A percentile compares a stretch with the other conserved stretches of the same genome.
phyloP scores from a whole-genome alignment of 805 yeast species.

The Cyberlindnera mrakii region DNA sequence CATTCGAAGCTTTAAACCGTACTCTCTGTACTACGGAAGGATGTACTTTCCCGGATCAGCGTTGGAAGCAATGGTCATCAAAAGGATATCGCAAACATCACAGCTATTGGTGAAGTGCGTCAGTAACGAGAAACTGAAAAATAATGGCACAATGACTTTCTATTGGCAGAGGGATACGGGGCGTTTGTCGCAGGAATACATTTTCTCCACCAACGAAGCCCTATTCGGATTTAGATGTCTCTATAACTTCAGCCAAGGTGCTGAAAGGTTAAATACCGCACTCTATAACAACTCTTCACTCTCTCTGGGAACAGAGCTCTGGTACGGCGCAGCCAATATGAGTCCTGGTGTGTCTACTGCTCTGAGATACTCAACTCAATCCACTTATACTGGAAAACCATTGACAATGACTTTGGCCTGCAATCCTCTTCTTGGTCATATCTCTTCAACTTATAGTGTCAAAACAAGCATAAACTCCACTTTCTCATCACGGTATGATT shows the following conservation, averaged over 20 bases:
- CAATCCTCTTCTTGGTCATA: slow-evolving; percentile 86
- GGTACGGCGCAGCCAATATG: slow-evolving; percentile 80
- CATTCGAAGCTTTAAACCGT: slow-evolving; percentile 9
- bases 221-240: slow-evolving; percentile 75
- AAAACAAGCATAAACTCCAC: slow-evolving; percentile 71
- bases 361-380: slow-evolving; percentile 74
- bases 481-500: slow-evolving; percentile 79
- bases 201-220: slow-evolving; percentile 80
- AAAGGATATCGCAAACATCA: slow-evolving; percentile 49
- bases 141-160: slow-evolving; percentile 55
- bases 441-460: slow-evolving; percentile 83
- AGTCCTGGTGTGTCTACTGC: slow-evolving; percentile 90
- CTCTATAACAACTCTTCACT: slow-evolving; percentile 57
- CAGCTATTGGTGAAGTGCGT: slow-evolving; percentile 73
- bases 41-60: slow-evolving; percentile 84
- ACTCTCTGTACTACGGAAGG: slow-evolving; percentile 69
- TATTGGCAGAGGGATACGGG: slow-evolving; percentile 66
- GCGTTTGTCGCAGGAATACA: slow-evolving; percentile 60
- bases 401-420: slow-evolving; percentile 78
- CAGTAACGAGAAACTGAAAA: slow-evolving; percentile 52
- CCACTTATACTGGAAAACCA: slow-evolving; percentile 85
- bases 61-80: slow-evolving; percentile 80
- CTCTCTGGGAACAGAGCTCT: slow-evolving; percentile 78
- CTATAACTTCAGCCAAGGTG: slow-evolving; percentile 48
- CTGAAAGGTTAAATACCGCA: slow-evolving; percentile 33